phyloP scores from a whole-genome alignment of 1,284 basidiomycete species.

The Sporisorium exsertum region DNA sequence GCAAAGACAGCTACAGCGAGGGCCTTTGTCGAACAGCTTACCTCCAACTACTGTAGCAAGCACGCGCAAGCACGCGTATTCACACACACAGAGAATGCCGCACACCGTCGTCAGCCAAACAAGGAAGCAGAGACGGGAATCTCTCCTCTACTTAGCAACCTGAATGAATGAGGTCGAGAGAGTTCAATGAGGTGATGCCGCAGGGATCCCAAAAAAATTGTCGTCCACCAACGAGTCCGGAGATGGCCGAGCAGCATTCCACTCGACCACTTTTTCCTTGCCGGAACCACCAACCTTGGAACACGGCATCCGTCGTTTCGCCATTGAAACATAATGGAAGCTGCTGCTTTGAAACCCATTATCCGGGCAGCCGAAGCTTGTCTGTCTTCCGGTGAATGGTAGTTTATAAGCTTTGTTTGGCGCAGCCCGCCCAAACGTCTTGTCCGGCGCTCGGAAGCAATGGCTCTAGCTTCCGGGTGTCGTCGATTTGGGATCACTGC shows the following conservation, averaged over 20 bases:
- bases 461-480: slow-evolving; percentile 7
- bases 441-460: slow-evolving; percentile 4
- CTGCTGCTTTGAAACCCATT: background rate
- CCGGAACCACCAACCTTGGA: slow-evolving; percentile 8
- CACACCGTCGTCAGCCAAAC: background rate
- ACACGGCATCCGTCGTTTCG: background rate
- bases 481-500: background rate
- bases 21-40: background rate
- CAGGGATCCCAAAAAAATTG: background rate
- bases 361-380: slow-evolving; percentile 6
- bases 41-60: no score
- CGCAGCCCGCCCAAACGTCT: background rate
- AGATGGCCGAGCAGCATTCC: slow-evolving; percentile 30
- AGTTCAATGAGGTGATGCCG: background rate
- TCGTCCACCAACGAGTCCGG: slow-evolving; percentile 8
- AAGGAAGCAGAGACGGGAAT: background rate
- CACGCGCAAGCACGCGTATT: no score
- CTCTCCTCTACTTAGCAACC: background rate
- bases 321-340: background rate
- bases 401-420: slow-evolving; percentile 2
- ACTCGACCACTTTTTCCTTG: background rate
- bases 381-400: slow-evolving; percentile 1
- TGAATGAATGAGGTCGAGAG: background rate
- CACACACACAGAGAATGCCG: background rate
- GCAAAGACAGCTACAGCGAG: background rate